Evolutionary conservation across 345 rosid genomes (phyloP).

Genomic region (Eucalyptus microcorys): DNA sequence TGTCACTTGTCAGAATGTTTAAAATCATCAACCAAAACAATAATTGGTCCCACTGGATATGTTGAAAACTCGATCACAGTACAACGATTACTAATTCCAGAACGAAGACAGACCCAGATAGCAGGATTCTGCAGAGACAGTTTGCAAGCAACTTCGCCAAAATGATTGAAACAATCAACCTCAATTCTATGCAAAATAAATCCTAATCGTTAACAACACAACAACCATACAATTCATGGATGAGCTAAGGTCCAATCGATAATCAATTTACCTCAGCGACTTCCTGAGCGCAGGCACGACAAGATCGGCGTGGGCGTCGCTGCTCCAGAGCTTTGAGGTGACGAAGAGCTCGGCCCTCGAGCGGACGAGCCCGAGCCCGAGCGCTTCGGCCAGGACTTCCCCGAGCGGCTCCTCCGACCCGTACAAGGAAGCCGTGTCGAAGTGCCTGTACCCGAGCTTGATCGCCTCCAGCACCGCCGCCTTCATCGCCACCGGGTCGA

Average conservation of each 20-base stretch:
- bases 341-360: constrained; percentile 45
- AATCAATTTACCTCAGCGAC: constrained; percentile 18
- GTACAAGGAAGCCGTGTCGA: constrained; percentile 27
- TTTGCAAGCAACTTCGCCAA: background rate
- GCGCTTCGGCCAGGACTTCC: constrained; percentile 28
- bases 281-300: constrained; percentile 30
- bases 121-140: background rate
- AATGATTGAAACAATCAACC: background rate
- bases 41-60: background rate
- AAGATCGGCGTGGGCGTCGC: constrained; percentile 34
- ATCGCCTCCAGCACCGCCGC: constrained; percentile 24
- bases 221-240: background rate
- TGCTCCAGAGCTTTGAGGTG: constrained; percentile 49
- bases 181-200: background rate
- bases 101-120: background rate
- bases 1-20: background rate
- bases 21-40: background rate
- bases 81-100: background rate
- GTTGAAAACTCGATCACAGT: background rate
- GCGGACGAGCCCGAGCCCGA: constrained; percentile 18
- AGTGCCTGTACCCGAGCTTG: constrained; percentile 30
- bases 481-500: background rate
- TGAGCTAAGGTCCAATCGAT: background rate
- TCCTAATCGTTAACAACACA: background rate
- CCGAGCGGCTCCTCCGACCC: constrained; percentile 27